phyloP scores from a whole-genome alignment of 2,329 filamentous ascomycete genomes.

The Dactylellina parvicollis region DNA sequence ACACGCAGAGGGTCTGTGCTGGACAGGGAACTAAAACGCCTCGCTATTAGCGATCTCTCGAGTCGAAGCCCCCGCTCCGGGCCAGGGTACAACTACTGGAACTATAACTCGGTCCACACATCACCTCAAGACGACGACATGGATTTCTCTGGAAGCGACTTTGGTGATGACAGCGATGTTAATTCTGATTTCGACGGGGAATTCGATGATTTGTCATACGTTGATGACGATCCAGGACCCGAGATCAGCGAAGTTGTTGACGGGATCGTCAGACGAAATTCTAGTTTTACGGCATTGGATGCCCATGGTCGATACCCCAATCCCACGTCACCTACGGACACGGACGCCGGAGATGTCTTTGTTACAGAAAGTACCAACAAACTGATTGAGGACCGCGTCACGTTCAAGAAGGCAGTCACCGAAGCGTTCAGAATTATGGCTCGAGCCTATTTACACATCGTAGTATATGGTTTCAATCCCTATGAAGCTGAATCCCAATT shows the following conservation, averaged over 20 bases:
- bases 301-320: background rate
- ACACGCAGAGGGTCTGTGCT: background rate
- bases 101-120: slow-evolving; percentile 33
- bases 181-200: slow-evolving; percentile 30
- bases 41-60: slow-evolving; percentile 30
- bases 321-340: slow-evolving; percentile 18
- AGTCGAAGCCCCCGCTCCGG: slow-evolving; percentile 20
- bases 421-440: slow-evolving; percentile 52
- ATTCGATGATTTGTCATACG: slow-evolving; percentile 28
- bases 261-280: slow-evolving; percentile 42
- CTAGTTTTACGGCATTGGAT: slow-evolving; percentile 17
- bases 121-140: slow-evolving; percentile 34
- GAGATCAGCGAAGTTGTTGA: slow-evolving; percentile 43
- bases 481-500: slow-evolving; percentile 13
- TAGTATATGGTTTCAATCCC: slow-evolving; percentile 46
- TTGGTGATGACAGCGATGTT: slow-evolving; percentile 35
- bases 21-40: slow-evolving; percentile 25
- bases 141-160: slow-evolving; percentile 30
- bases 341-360: slow-evolving; percentile 31
- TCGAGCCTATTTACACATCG: slow-evolving; percentile 41
- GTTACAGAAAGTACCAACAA: slow-evolving; percentile 38
- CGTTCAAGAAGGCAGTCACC: slow-evolving; percentile 45
- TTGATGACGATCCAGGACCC: slow-evolving; percentile 35
- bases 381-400: slow-evolving; percentile 43
- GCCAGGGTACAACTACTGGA: slow-evolving; percentile 26